These are phyloP conservation scores for Chrysopogon serrulatus DNA, from an alignment of 176 grass and related monocot genomes.

Conservation along the genomic window DNA sequence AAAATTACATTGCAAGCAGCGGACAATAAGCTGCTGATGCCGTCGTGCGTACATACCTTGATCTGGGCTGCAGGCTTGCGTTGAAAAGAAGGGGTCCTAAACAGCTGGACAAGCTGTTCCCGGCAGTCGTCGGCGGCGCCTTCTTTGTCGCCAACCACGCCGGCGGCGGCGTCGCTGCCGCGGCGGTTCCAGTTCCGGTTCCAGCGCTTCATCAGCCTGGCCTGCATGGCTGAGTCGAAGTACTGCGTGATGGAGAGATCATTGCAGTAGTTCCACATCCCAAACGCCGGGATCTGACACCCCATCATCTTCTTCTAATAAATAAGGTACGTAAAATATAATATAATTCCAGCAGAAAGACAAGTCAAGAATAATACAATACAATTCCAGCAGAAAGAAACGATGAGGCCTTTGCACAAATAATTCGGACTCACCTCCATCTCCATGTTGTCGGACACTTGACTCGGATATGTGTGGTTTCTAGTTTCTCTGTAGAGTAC, in stretches of 20 bases:
- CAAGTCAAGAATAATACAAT: too few species aligned
- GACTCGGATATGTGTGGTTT: background rate
- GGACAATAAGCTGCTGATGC: too few species aligned
- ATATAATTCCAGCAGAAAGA: too few species aligned
- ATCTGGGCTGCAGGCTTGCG: conserved; percentile 42
- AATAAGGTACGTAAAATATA: too few species aligned
- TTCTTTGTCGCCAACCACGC: background rate
- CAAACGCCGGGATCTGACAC: conserved; percentile 56
- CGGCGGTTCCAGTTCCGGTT: conserved; percentile 20
- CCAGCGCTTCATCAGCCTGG: conserved; percentile 49
- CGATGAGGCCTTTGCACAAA: background rate
- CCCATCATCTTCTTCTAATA: conserved; percentile 62
- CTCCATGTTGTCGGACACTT: conserved; percentile 15
- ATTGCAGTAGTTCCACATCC: conserved; percentile 66
- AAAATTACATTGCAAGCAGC: background rate
- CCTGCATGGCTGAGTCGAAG: conserved; percentile 69
- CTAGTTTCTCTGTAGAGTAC: background rate
- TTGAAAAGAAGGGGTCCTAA: conserved; percentile 16
- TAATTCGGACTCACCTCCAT: conserved; percentile 21
- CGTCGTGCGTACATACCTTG: background rate
- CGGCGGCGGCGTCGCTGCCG: background rate
- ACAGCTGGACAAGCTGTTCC: conserved; percentile 15
- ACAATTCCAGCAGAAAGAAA: background rate
- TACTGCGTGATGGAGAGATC: conserved; percentile 74
- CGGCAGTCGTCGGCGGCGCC: background rate